Evolutionary conservation across 805 yeast species (phyloP).

Genomic region (Lipomyces sp.): DNA sequence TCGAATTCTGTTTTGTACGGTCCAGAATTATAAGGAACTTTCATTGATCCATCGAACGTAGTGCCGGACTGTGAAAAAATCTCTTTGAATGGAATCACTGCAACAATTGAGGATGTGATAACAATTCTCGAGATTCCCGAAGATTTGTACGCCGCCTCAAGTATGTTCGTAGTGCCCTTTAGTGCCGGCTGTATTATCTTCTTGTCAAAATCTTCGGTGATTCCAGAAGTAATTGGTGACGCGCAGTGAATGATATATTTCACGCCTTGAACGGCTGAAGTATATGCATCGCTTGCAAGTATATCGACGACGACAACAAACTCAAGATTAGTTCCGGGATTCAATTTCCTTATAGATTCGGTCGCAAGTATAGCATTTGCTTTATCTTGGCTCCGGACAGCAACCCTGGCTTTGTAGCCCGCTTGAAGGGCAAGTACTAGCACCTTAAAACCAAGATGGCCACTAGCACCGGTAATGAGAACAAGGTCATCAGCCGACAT

Average conservation of each 20-base stretch:
- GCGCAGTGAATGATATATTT: constrained; percentile 17
- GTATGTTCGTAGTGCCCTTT: constrained; percentile 53
- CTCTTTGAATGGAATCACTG: constrained; percentile 34
- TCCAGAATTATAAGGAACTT: background rate
- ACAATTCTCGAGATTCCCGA: constrained; percentile 51
- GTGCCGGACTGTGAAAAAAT: background rate
- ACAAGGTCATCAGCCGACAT: constrained; percentile 37
- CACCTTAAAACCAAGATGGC: constrained; percentile 56
- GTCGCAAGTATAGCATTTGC: constrained; percentile 42
- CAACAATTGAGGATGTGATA: constrained; percentile 55
- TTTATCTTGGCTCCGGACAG: constrained; percentile 51
- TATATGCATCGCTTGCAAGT: constrained; percentile 16
- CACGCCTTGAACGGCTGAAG: constrained; percentile 15
- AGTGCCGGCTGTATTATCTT: constrained; percentile 55
- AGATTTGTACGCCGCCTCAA: constrained; percentile 48
- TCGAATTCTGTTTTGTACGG: background rate
- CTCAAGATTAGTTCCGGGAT: constrained; percentile 9
- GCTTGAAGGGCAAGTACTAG: constrained; percentile 48
- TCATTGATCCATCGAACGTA: background rate
- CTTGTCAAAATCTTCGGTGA: constrained; percentile 45
- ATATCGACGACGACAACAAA: constrained; percentile 20
- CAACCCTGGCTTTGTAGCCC: constrained; percentile 52
- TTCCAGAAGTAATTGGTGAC: constrained; percentile 30
- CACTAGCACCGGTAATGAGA: constrained; percentile 56
- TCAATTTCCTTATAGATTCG: constrained; percentile 40